Evolutionary conservation across 441 rosid genomes (phyloP), one percentile per base, ranked within the genome.

Genomic region (Euphorbia celastroides): DNA sequence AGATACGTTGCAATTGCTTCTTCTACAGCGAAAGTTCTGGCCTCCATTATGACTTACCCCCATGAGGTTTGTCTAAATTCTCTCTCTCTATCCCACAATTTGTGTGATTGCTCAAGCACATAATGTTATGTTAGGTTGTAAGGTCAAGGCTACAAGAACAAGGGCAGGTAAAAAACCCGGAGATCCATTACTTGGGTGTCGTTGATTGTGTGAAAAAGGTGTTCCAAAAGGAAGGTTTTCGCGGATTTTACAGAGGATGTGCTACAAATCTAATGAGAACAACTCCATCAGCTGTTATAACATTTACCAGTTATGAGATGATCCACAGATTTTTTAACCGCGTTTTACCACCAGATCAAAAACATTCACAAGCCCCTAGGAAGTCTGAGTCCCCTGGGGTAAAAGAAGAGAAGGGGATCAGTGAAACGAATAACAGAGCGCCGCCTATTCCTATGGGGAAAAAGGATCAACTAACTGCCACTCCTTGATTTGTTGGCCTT

Each of bases 71-170:
- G 69, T 42, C 71, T 65, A 38, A 50, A 69, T 31, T 19, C n/a
- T 19, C 57, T 60, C 9, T 11, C 19, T 38, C n/a, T n/a, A n/a
- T n/a, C n/a, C n/a, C n/a, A n/a, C n/a, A n/a, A n/a, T n/a, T n/a
- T n/a, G n/a, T 57, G 16, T 6, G 10, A 31, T 27, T 9, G 23
- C 2, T 16, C 16, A 0, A 10, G 11, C 7, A 2, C 14, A 13
- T 36, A 11, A 54, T 19, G 26, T 64, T 66, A 42, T 28, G 48
- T 57, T 82, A 93, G 96, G 99, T 94, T n/a, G 73, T 94, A n/a
- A 88, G 99, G 6, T 88, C 99, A 26, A 88, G 92, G 75, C 95
- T 94, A 70, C 99, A 94, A 82, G 99, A 94, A 80, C 99, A 93
- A 79, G 96, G 99, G 44, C 97, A 79, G 31, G 77, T 69, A 62